Conservation (phyloP, 2,329 filamentous ascomycete species). For the Xylaria sp. region DNA sequence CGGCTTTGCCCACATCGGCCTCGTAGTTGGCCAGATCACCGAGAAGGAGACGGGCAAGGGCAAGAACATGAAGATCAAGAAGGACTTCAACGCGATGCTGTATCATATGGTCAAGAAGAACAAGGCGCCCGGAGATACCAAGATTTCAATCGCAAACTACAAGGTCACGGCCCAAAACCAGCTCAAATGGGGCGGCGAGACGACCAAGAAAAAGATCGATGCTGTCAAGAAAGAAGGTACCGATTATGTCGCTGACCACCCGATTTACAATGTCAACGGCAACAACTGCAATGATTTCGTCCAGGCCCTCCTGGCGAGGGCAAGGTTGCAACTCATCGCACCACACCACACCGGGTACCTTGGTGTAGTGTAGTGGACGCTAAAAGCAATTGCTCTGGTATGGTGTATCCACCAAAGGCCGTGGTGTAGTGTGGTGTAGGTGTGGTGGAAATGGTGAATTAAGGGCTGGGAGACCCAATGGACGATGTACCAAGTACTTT, state of each 20-base stretch:
- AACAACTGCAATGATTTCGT: slow-evolving; percentile 19
- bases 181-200: slow-evolving; percentile 8
- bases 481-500: too few species aligned
- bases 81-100: slow-evolving; percentile 9
- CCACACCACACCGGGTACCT: too few species aligned
- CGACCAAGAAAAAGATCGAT: slow-evolving; percentile 7
- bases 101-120: slow-evolving; percentile 15
- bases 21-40: slow-evolving; percentile 15
- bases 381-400: too few species aligned
- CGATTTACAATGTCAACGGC: slow-evolving; percentile 7
- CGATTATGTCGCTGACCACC: slow-evolving; percentile 4
- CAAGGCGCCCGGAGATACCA: not conserved
- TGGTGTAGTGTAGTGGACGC: too few species aligned
- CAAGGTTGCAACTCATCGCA: not conserved
- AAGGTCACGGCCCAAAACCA: not conserved
- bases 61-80: slow-evolving; percentile 5
- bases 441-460: too few species aligned
- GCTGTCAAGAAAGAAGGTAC: not conserved
- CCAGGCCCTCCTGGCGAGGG: not conserved
- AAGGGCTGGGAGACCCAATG: too few species aligned
- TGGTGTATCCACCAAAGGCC: too few species aligned
- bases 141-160: not conserved
- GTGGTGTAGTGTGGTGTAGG: too few species aligned
- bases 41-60: slow-evolving; percentile 6
- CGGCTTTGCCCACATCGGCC: slow-evolving; percentile 16